These are phyloP conservation scores for Pittosporum tobira DNA, from an alignment of 129 eudicot genomes.

Conservation along the genomic window DNA sequence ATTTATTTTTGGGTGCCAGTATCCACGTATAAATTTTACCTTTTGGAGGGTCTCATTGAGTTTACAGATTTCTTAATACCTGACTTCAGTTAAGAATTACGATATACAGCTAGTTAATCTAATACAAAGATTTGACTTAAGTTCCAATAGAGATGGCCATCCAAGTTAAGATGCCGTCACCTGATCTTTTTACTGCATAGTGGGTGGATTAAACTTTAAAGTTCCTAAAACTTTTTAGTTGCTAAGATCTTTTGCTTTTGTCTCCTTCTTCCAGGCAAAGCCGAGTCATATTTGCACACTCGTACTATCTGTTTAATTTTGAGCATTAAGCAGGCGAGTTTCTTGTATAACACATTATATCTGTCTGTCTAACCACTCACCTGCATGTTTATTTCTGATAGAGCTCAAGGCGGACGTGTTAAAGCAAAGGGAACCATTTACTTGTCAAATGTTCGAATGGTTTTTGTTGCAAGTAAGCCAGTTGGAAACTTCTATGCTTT, in stretches of 20 bases:
- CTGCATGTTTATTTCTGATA: slow-evolving; percentile 18
- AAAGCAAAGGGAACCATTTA: slow-evolving; percentile 84
- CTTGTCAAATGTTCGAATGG: slow-evolving; percentile 91
- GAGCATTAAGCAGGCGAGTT: neutral
- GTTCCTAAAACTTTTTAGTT: no score
- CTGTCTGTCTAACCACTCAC: neutral
- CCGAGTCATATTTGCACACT: neutral
- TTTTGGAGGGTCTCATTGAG: no score
- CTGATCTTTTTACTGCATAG: no score
- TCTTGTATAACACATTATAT: neutral
- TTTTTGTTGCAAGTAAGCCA: slow-evolving; percentile 84
- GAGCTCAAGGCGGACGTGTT: slow-evolving; percentile 52
- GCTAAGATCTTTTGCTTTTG: neutral
- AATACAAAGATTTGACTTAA: neutral
- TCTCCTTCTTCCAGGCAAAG: neutral
- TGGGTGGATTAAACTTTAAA: no score
- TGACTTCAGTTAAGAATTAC: neutral
- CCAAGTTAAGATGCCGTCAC: no score
- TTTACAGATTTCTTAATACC: neutral
- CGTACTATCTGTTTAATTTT: neutral
- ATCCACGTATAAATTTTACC: neutral
- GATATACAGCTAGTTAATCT: neutral
- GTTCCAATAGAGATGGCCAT: no score
- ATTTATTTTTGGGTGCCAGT: neutral
- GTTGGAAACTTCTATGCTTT: slow-evolving; percentile 51